Evolutionary conservation across 2,329 filamentous ascomycete species (phyloP).

Genomic region (Atkinsonella texensis): DNA sequence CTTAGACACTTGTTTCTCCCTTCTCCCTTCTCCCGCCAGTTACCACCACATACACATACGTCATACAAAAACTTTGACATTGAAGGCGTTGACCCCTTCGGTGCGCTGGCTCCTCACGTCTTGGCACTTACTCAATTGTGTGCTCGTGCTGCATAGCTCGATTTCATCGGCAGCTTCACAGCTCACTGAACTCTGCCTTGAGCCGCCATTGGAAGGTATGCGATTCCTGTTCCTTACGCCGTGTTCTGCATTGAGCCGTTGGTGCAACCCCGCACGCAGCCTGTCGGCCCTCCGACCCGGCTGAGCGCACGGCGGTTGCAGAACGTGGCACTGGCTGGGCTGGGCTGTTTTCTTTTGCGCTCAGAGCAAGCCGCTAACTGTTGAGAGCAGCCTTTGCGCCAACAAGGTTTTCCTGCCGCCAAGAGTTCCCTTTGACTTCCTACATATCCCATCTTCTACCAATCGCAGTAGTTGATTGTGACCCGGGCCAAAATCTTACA

Average conservation of each 20-base stretch:
- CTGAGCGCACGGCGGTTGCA: too few species aligned
- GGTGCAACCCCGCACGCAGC: too few species aligned
- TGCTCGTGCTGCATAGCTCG: neutral
- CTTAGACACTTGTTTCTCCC: neutral
- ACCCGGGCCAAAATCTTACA: neutral
- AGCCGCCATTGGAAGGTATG: neutral
- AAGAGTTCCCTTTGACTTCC: too few species aligned
- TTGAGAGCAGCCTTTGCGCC: neutral
- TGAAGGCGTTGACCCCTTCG: neutral
- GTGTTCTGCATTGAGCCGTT: too few species aligned
- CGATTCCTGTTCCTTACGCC: neutral
- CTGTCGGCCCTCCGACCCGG: too few species aligned
- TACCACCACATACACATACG: neutral
- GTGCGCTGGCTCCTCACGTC: too few species aligned
- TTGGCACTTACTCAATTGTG: neutral
- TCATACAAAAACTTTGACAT: neutral
- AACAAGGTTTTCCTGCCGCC: neutral
- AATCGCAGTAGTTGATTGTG: neutral
- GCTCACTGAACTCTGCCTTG: neutral
- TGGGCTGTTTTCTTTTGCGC: neutral
- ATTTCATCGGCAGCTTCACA: neutral
- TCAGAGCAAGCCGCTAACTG: neutral
- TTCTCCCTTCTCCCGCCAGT: neutral
- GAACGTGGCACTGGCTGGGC: too few species aligned
- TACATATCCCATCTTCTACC: neutral